Conservation (phyloP, 2,329 filamentous ascomycete species). For the Diaporthe sp. region DNA sequence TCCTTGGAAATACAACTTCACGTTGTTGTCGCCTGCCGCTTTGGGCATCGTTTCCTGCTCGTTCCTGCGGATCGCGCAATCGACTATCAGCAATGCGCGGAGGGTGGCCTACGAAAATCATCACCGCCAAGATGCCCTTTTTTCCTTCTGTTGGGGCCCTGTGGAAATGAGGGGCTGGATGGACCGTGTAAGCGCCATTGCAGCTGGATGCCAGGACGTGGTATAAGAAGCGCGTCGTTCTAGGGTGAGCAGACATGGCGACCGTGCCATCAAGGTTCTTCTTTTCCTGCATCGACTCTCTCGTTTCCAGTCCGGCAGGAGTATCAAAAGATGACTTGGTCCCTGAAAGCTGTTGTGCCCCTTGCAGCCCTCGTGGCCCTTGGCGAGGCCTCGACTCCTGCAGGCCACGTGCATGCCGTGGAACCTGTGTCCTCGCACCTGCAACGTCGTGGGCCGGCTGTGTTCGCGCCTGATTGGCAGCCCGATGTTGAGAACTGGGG, state of each 20-base stretch:
- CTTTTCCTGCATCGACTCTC: not conserved
- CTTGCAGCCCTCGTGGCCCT: conserved; percentile 21
- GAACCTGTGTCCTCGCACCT: conserved; percentile 15
- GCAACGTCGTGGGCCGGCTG: conserved; percentile 12
- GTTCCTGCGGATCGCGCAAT: conserved; percentile 24
- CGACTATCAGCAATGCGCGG: conserved; percentile 24
- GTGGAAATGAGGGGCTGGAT: conserved; percentile 12
- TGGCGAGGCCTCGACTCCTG: conserved; percentile 25
- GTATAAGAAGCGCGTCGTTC: conserved; percentile 3
- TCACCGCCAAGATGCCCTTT: conserved; percentile 9
- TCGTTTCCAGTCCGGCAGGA: not conserved
- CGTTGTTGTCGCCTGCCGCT: conserved; percentile 14
- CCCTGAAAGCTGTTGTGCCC: conserved; percentile 17
- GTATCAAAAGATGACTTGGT: conserved; percentile 15
- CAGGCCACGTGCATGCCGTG: conserved; percentile 24
- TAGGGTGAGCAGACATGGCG: not conserved
- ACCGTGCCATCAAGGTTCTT: conserved; percentile 13
- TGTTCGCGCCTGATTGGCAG: conserved; percentile 19
- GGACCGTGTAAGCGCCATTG: not conserved
- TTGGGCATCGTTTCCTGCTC: conserved; percentile 11
- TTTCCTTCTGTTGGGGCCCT: not conserved
- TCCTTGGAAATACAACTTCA: conserved; percentile 17
- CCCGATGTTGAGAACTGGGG: conserved; percentile 23
- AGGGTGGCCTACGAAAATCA: not conserved
- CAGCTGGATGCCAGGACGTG: not conserved